Evolutionary conservation across 2,329 filamentous ascomycete genomes (phyloP), one percentile per base, ranked within the genome.

Genomic region (Pestalotiopsis fici): DNA sequence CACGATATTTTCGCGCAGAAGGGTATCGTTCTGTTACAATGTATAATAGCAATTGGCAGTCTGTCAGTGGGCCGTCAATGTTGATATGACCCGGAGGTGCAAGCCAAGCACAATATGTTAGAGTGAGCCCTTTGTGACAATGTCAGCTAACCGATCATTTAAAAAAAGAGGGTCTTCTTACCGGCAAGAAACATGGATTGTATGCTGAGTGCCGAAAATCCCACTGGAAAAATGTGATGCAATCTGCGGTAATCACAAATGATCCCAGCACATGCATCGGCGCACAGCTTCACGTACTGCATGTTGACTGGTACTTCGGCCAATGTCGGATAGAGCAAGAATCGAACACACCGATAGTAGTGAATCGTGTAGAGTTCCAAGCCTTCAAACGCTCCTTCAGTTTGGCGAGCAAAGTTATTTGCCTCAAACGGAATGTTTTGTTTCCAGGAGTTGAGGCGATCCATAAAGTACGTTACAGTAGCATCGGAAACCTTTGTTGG

Each of bases 11-110:
- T 25, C 74, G 69, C 2, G 76, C 76, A 6, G 74, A 76, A 3
- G 76, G 74, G 47, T 77, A 78, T 1, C 75, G 75, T 55, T 77
- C 76, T 2, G 75, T 74, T 35, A 78, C 73, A 65, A 78, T 76
- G 55, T 77, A 77, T 6, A 78, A 59, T 6, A 78, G 71, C 1
- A 76, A 70, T 56, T 76, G 75, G 50, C 76, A 78, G 56, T 76
- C 75, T 4, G 71, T 74, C 12, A 77, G 59, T 15, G 75, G 67
- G 3, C 66, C 71, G 6, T 76, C 74, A 27, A 74, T 69, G 39
- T 57, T 72, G 27, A 75, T 56, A 59, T 67, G 74, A 39, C 72
- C 71, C 27, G 66, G 21, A 39, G 75, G 75, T 7, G 72, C 71
- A 4, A 76, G 69, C 74, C 74, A 76, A 27, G 74, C 74, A 62